Base-by-base conservation (phyloP, 1,284 basidiomycete genomes). In the Ustilago esculenta region DNA sequence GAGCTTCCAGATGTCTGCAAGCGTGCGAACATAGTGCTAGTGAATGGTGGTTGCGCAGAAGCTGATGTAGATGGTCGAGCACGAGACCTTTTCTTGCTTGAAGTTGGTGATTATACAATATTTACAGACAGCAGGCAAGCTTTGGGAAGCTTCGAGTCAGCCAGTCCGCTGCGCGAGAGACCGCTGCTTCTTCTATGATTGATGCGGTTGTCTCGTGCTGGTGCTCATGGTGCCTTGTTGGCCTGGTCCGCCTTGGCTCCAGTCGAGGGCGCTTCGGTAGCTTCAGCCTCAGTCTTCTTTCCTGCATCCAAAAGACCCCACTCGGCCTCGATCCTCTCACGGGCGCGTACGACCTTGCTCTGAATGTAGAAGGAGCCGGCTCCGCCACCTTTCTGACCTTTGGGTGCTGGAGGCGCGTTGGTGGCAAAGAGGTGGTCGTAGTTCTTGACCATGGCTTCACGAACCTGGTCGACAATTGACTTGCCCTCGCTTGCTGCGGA, bases 381-480 rank as follows among this genome's bases (percentile, higher is more conserved):
- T 43, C 79, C 79, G 36, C 79, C 79, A 33, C 77, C 77, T 52
- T 58, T 67, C 57, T 75, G 61, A 30, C 77, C 79, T 42, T 79
- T 81, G 11, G 80, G 80, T 11, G 80, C 78, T 6, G 80, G 85
- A 57, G 78, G 82, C n/a, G 87, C 87, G 89, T 42, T 90, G 86
- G 84, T 98, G 93, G 57, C 90, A 86, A 98, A 97, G 52, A 98
- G 85, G 78, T 91, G 89, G 74, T 98, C 92, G 80, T 97, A 98
- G 80, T 90, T 88, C 92, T 76, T 70, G 37, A 47, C 54, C 55
- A 76, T 54, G 32, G 73, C 60, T 18, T 73, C 63, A 20, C 69
- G 58, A 23, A 73, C 57, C 42, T 67, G 55, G 17, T 76, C 72
- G 15, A 64, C 47, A 17, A 73, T 53, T 39, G 68, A 55, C 41